phyloP scores from a whole-genome alignment of 2,329 filamentous ascomycete species.

The Colletotrichum ledebouriae region DNA sequence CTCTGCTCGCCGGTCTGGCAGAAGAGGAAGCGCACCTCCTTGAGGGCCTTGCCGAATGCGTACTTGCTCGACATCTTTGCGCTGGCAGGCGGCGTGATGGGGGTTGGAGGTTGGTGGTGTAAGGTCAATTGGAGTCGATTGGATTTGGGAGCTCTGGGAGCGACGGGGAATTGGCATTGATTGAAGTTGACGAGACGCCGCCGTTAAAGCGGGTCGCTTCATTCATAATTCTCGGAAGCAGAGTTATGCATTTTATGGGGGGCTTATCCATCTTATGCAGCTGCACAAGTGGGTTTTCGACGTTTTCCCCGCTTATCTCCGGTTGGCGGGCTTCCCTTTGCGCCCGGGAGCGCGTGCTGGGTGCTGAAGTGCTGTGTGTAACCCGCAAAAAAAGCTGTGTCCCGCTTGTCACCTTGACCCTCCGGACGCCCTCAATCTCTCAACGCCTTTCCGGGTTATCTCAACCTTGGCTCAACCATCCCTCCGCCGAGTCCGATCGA shows the following conservation, averaged over 20 bases:
- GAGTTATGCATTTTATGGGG: background rate
- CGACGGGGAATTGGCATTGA: conserved; percentile 30
- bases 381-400: too few species aligned
- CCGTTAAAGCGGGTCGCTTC: conserved; percentile 1
- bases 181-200: conserved; percentile 39
- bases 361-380: background rate
- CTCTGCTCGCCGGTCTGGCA: conserved; percentile 95
- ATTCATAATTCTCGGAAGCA: conserved; percentile 23
- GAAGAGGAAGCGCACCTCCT: conserved; percentile 97
- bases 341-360: conserved; percentile 10
- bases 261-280: too few species aligned
- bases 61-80: conserved; percentile 84
- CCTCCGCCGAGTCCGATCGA: conserved; percentile 20
- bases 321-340: conserved; percentile 17
- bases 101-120: conserved; percentile 3
- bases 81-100: conserved; percentile 27
- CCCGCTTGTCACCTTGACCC: conserved; percentile 22
- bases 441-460: conserved; percentile 29
- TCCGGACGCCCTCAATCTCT: conserved; percentile 40
- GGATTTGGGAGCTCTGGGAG: conserved; percentile 36
- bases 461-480: conserved; percentile 39
- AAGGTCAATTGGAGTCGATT: conserved; percentile 44
- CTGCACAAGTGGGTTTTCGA: background rate
- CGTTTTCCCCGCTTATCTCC: conserved; percentile 41
- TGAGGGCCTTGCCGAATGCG: conserved; percentile 88